Conservation (phyloP, 306 rosid genomes). For the Carpinus viminea region DNA sequence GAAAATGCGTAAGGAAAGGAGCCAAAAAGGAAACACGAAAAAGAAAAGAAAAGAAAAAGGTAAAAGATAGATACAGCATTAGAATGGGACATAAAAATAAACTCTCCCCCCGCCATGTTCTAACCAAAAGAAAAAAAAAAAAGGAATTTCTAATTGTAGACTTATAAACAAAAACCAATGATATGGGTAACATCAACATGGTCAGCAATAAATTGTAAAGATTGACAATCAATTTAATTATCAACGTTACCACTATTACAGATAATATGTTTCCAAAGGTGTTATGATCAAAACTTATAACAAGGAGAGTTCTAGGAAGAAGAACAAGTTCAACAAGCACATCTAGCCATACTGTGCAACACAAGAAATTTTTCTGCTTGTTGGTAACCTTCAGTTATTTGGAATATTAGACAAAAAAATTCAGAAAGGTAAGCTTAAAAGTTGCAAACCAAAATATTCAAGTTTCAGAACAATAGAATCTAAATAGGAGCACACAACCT, state of each 20-base stretch:
- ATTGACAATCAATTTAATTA: background rate
- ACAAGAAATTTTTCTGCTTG: background rate
- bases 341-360: background rate
- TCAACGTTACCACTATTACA: background rate
- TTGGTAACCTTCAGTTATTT: background rate
- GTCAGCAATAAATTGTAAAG: background rate
- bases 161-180: background rate
- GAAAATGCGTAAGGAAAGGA: background rate
- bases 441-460: too few species aligned
- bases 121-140: background rate
- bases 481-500: background rate
- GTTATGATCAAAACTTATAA: background rate
- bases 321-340: background rate
- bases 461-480: background rate
- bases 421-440: too few species aligned
- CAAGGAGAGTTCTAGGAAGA: background rate
- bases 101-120: background rate
- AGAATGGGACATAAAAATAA: background rate
- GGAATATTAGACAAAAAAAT: background rate
- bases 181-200: background rate
- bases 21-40: background rate
- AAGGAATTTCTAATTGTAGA: background rate
- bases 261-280: background rate
- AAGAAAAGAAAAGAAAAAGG: background rate
- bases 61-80: background rate